Percentiles rank a stretch among this genome's conserved stretches.
Conservation (phyloP, 2,329 filamentous ascomycete genomes). For the Onygenales sp. region DNA sequence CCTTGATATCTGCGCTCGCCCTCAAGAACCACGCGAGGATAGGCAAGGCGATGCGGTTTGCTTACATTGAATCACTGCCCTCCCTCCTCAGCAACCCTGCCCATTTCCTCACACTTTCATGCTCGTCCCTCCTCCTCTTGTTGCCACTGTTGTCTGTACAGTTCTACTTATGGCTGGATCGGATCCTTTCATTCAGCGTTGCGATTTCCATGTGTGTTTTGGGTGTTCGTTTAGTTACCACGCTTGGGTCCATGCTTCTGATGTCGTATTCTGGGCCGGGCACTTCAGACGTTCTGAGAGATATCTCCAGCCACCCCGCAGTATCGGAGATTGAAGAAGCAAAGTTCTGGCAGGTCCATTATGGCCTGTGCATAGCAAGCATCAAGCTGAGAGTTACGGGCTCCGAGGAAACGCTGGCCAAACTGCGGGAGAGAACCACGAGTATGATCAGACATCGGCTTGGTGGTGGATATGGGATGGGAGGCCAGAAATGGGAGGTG, state of each 20-base stretch:
- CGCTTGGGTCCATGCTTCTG: conserved; percentile 84
- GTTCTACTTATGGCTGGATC: conserved; percentile 77
- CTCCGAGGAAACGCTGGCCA: conserved; percentile 61
- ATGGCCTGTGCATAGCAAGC: conserved; percentile 92
- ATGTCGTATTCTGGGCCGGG: conserved; percentile 68
- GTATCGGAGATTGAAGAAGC: conserved; percentile 77
- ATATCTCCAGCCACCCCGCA: conserved; percentile 71
- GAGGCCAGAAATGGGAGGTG: conserved; percentile 82
- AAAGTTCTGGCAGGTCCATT: conserved; percentile 97
- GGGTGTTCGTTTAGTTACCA: conserved; percentile 72
- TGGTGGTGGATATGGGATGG: conserved; percentile 76
- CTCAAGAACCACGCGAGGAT: conserved; percentile 88
- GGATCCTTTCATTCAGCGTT: conserved; percentile 69
- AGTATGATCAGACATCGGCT: conserved; percentile 76
- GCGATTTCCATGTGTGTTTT: conserved; percentile 81
- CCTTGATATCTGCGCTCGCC: conserved; percentile 74
- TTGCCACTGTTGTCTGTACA: conserved; percentile 72
- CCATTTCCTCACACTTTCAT: conserved; percentile 86
- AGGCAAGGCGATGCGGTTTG: conserved; percentile 79
- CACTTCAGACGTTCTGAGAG: conserved; percentile 66
- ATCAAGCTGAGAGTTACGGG: conserved; percentile 67
- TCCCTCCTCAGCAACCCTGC: conserved; percentile 88
- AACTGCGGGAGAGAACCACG: conserved; percentile 65
- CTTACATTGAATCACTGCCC: conserved; percentile 71
- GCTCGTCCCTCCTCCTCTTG: conserved; percentile 68